These are phyloP conservation scores for Pseudogymnoascus sp. DNA, from an alignment of 2,329 filamentous ascomycete species.

Conservation along the genomic window DNA sequence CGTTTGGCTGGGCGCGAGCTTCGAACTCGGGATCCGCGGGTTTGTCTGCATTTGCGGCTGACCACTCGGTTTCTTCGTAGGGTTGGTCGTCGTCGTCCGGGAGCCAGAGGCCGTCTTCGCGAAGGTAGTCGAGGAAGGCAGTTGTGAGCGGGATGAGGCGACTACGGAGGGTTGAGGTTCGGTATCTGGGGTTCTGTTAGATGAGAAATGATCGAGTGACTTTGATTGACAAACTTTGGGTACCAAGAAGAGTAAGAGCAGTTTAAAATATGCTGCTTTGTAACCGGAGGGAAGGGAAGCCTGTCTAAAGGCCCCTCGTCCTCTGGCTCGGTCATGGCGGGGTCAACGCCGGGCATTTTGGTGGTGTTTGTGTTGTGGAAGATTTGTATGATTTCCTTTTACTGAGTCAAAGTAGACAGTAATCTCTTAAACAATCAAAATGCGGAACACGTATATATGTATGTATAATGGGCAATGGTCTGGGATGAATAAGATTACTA, in stretches of 20 bases:
- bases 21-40: slow-evolving; percentile 21
- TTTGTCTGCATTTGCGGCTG: slow-evolving; percentile 41
- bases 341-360: slow-evolving; percentile 6
- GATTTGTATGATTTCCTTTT: too few species aligned
- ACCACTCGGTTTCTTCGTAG: slow-evolving; percentile 18
- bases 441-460: neutral
- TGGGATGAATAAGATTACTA: slow-evolving; percentile 1
- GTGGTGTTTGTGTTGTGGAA: neutral
- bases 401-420: neutral
- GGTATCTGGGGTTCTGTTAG: slow-evolving; percentile 47
- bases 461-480: neutral
- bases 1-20: slow-evolving; percentile 1
- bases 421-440: neutral
- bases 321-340: neutral
- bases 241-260: slow-evolving; percentile 95
- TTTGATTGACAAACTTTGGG: slow-evolving; percentile 45
- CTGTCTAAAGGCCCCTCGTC: slow-evolving; percentile 22
- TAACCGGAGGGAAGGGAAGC: slow-evolving; percentile 73
- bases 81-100: slow-evolving; percentile 45
- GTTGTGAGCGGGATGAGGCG: slow-evolving; percentile 69
- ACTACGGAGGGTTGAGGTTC: slow-evolving; percentile 73
- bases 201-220: neutral
- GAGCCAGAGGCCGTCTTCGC: slow-evolving; percentile 84
- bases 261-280: slow-evolving; percentile 78
- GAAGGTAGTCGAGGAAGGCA: slow-evolving; percentile 76